Evolutionary conservation across 2,329 filamentous ascomycete genomes (phyloP).

Genomic region (Fusarium sp.): DNA sequence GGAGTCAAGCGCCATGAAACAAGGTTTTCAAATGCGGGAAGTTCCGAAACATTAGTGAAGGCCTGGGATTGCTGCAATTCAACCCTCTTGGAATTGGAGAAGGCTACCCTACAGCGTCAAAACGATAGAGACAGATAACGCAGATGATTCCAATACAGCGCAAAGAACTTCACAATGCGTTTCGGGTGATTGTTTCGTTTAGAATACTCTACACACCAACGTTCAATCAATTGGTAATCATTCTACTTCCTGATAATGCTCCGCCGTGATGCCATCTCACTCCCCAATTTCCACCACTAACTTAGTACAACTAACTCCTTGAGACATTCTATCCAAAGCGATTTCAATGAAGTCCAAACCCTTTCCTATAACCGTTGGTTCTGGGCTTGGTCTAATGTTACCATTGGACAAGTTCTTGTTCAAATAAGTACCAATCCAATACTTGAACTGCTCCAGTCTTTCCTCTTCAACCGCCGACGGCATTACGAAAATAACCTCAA

Average conservation of each 20-base stretch:
- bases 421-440: conserved; percentile 52
- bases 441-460: conserved; percentile 50
- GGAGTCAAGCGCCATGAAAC: no score
- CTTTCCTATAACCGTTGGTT: conserved; percentile 48
- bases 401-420: conserved; percentile 46
- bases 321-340: conserved; percentile 48
- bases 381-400: conserved; percentile 51
- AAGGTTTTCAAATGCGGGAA: no score
- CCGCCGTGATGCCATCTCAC: conserved; percentile 7
- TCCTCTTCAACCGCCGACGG: conserved; percentile 48
- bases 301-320: conserved; percentile 55
- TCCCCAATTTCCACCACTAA: conserved; percentile 52
- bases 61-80: not conserved
- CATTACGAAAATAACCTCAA: conserved; percentile 51
- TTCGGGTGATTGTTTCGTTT: fast-evolving
- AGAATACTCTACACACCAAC: fast-evolving
- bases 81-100: fast-evolving
- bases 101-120: not conserved
- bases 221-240: fast-evolving
- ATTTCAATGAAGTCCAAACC: conserved; percentile 50
- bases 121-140: not conserved
- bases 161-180: fast-evolving
- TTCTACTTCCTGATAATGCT: fast-evolving
- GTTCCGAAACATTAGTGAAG: not conserved
- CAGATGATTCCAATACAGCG: not conserved